Evolutionary conservation across 2,329 filamentous ascomycete genomes (phyloP).

Genomic region (Colletotrichum filicis): DNA sequence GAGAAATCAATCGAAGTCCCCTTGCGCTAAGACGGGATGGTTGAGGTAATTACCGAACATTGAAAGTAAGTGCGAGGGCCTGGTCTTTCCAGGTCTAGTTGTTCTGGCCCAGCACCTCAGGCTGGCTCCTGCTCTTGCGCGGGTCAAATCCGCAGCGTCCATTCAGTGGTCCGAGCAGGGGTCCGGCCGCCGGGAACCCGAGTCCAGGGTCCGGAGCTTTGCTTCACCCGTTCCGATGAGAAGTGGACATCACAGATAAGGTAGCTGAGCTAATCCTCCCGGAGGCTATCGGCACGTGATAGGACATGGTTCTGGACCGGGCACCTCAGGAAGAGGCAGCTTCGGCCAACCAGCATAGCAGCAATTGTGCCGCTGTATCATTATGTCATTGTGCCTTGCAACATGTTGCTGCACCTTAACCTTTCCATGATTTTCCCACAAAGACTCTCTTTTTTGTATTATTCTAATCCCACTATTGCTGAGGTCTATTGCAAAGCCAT

Average conservation of each 20-base stretch:
- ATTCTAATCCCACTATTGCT: neutral
- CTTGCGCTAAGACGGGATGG: slow-evolving; percentile 23
- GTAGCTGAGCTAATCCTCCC: neutral
- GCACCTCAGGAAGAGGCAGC: neutral
- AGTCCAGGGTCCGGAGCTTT: neutral
- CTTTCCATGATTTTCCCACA: neutral
- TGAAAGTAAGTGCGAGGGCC: neutral
- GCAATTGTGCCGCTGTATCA: neutral
- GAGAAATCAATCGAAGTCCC: slow-evolving; percentile 13
- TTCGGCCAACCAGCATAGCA: neutral
- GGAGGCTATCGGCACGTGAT: neutral
- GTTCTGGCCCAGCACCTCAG: neutral
- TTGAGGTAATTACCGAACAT: slow-evolving; percentile 18
- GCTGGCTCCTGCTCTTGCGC: neutral
- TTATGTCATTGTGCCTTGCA: slow-evolving; percentile 14
- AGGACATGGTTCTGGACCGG: neutral
- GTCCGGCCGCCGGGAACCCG: neutral
- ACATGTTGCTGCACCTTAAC: neutral
- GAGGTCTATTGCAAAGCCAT: neutral
- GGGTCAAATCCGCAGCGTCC: slow-evolving; percentile 7
- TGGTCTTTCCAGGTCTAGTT: neutral
- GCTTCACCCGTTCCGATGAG: neutral
- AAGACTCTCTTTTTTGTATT: neutral
- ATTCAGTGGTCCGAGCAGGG: slow-evolving; percentile 6
- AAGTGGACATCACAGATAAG: too few species aligned